phyloP scores from a whole-genome alignment of 1,139 yeast species.

The Blastobotrys proliferans region DNA sequence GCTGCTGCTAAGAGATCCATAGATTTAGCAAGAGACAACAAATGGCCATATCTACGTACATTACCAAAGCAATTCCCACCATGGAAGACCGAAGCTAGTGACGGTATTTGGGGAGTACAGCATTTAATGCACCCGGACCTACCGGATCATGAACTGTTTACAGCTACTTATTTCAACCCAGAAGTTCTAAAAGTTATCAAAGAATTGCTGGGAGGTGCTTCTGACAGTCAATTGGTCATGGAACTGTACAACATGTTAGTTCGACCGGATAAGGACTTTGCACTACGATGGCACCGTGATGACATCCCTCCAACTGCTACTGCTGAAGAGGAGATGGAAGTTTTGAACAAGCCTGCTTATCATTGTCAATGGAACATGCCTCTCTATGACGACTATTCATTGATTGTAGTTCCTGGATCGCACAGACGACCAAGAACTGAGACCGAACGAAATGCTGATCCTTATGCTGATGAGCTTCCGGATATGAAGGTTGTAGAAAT shows the following conservation, averaged over 20 bases:
- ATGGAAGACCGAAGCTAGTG: slow-evolving; percentile 53
- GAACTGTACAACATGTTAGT: slow-evolving; percentile 55
- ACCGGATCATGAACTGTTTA: slow-evolving; percentile 29
- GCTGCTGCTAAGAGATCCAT: slow-evolving; percentile 43
- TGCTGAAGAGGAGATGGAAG: slow-evolving; percentile 45
- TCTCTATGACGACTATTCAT: slow-evolving; percentile 46
- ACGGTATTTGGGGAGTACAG: slow-evolving; percentile 56
- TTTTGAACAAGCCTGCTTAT: slow-evolving; percentile 43
- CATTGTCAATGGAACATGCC: slow-evolving; percentile 57
- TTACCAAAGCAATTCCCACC: slow-evolving; percentile 55
- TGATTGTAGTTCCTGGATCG: slow-evolving; percentile 51
- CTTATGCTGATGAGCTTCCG: slow-evolving; percentile 34
- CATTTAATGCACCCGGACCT: slow-evolving; percentile 51
- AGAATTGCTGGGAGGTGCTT: slow-evolving; percentile 24
- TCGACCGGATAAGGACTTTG: slow-evolving; percentile 54
- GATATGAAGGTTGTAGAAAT: slow-evolving; percentile 45
- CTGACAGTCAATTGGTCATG: slow-evolving; percentile 41
- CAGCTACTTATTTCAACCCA: slow-evolving; percentile 13
- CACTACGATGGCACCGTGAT: slow-evolving; percentile 56
- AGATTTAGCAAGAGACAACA: slow-evolving; percentile 45
- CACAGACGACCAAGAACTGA: slow-evolving; percentile 47
- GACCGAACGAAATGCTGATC: slow-evolving; percentile 43
- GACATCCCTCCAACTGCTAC: slow-evolving; percentile 49
- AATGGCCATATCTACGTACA: slow-evolving; percentile 53
- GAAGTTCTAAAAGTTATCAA: slow-evolving; percentile 12